Base-by-base conservation (phyloP, 179 eudicot species). In the Spinacia oleracea region DNA sequence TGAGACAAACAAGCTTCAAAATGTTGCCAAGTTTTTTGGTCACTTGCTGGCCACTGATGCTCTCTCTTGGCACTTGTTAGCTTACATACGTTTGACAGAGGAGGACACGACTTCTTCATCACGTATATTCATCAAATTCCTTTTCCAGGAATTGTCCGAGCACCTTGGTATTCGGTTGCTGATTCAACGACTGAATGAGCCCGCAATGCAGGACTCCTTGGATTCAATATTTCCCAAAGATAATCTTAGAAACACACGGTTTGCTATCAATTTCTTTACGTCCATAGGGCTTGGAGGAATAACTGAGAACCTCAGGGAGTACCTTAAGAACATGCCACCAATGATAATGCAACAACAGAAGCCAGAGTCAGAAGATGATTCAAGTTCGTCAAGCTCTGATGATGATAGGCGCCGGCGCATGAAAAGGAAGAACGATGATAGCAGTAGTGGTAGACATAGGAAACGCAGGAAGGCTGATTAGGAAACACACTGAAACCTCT, bases 31-130 rank as follows among this genome's bases (percentile, higher is more conserved):
- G 74, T 89, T 94, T 62, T 94, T 92, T 75, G 96, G 97, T 18
- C 94, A 94, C 78, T 75, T 92, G 70, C 89, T 94, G 75, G 94
- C 91, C 58, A 92, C 96, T 5, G 84, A 84, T 83, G 97, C 97
- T 29, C 88, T 91, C 46, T 91, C 92, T 56, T 91, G 97, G 94
- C 93, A 92, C 62, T 91, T 87, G 25, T 74, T 94, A 55, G 89
- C 94, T 20, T 94, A 93, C 64, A 91, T 94, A 73, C 88, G 97
- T 18, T 80, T 91, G 59, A 93, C 97, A 0, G 97, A 91, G 81
- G 98, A 94, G 78, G 98, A 93, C 70, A 93, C 98, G 1, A 90
- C 97, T 23, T 93, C 93, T 5, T 92, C 97, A 27, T 94, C 97
- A 25, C 91, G 95, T 83, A 93, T 93, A 72, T 94, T 94, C 79